Evolutionary conservation across 139 green algal species (phyloP), one percentile per base, ranked within the genome.

Genomic region (Nannochloris sp.): DNA sequence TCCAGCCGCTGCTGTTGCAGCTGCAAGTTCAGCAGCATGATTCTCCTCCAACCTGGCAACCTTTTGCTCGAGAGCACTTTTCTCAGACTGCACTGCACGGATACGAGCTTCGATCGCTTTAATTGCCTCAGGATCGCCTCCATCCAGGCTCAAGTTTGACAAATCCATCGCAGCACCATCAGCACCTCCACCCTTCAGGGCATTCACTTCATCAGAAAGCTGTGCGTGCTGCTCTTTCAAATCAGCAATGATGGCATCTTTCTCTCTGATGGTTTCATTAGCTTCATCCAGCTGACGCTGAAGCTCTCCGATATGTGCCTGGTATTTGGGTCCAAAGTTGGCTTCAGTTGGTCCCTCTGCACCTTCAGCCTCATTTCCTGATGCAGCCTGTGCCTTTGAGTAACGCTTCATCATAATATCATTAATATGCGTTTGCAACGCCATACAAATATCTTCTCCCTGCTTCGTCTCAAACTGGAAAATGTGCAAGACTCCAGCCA

Each of bases 341-440:
- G 62, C 71, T 21, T 48, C 74, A 31, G 60, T 53, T 37, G 44
- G 49, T 62, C 54, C 60, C 8, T 40, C 44, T 21, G n/a, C 48
- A 36, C 54, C 68, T 31, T 63, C 67, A 4, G 50, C 68, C 21
- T 24, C 68, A 44, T 58, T 23, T 31, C 48, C 62, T 61, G 48
- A 34, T 14, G 74, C 66, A 21, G 69, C 73, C 43, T 56, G 44
- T 25, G 73, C 82, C 72, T 86, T 84, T 31, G 74, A 74, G 71
- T 87, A 91, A n/a, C 87, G 74, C 73, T 92, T 94, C 83, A 92
- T 91, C 88, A 96, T 95, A 68, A 96, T 91, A 77, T 98, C 92
- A 67, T 96, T 96, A 83, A 98, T 98, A 81, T 98, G 92, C 9
- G 90, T 95, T 77, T 97, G 90, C 71, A 98, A 78, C 46, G 90